A percentile compares a stretch with the other conserved stretches of the same genome.
These are phyloP conservation scores for Wickerhamiella infanticola DNA, from an alignment of 1,139 yeast species.

Conservation along the genomic window DNA sequence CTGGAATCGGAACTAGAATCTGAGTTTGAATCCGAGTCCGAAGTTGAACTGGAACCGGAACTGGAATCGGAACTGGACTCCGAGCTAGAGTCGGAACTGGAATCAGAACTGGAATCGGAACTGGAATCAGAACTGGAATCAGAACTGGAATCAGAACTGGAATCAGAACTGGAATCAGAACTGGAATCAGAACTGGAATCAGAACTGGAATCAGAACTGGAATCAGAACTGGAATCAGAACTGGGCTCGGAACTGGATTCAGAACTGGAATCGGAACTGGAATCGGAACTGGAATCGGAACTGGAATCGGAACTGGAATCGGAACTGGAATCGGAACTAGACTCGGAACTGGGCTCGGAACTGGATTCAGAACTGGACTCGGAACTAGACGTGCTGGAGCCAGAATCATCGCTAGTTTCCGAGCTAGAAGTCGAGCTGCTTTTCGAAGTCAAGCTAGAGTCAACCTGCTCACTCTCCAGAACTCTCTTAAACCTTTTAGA, in stretches of 20 bases:
- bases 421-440: slow-evolving; percentile 15
- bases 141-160: slow-evolving; percentile 13
- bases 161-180: slow-evolving; percentile 19
- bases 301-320: slow-evolving; percentile 17
- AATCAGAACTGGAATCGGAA: slow-evolving; percentile 18
- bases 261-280: slow-evolving; percentile 15
- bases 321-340: slow-evolving; percentile 16
- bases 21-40: slow-evolving; percentile 12
- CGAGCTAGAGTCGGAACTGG: slow-evolving; percentile 15
- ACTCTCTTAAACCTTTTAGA: slow-evolving; percentile 13
- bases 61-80: slow-evolving; percentile 18
- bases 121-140: slow-evolving; percentile 17
- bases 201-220: slow-evolving; percentile 16
- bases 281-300: slow-evolving; percentile 7
- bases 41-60: slow-evolving; percentile 15
- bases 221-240: slow-evolving; percentile 19
- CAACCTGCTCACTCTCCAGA: slow-evolving; percentile 3
- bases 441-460: slow-evolving; percentile 9
- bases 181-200: slow-evolving; percentile 14
- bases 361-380: slow-evolving; percentile 19
- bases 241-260: slow-evolving; percentile 17
- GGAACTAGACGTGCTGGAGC: slow-evolving; percentile 6
- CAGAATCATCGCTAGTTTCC: slow-evolving; percentile 12
- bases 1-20: slow-evolving; percentile 16
- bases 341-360: slow-evolving; percentile 16